A percentile compares a stretch with the other conserved stretches of the same genome.
These are phyloP conservation scores for Colletotrichum cordylinicola DNA, from an alignment of 2,329 filamentous ascomycete genomes.

Conservation along the genomic window DNA sequence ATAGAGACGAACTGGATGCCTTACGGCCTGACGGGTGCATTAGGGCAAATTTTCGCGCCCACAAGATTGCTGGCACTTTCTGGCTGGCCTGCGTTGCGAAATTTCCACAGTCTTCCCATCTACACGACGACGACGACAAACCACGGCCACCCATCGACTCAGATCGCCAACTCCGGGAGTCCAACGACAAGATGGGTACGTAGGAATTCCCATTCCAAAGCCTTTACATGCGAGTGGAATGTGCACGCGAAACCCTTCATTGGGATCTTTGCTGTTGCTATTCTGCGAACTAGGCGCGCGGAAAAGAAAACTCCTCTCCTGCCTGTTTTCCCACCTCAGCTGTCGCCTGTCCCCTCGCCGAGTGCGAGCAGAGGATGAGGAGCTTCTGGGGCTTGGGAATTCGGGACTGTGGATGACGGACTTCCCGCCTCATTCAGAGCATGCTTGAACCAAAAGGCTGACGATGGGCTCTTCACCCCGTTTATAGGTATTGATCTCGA, in stretches of 20 bases:
- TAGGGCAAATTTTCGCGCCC: constrained; percentile 4
- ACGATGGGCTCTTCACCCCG: constrained; percentile 52
- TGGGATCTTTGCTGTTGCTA: constrained; percentile 6
- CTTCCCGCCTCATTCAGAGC: constrained; percentile 54
- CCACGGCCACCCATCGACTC: constrained; percentile 36
- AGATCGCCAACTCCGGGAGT: constrained; percentile 47
- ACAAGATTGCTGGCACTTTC: background rate
- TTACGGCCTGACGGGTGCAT: background rate
- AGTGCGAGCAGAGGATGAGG: background rate
- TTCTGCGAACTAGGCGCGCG: constrained; percentile 22
- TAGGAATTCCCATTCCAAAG: constrained; percentile 45
- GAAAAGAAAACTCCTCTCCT: constrained; percentile 24
- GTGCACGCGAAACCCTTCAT: constrained; percentile 8
- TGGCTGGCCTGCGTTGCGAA: background rate
- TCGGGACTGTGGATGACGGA: constrained; percentile 11
- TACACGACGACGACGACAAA: constrained; percentile 36
- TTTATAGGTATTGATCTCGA: constrained; percentile 74
- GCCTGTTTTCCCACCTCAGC: background rate
- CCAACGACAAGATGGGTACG: constrained; percentile 67
- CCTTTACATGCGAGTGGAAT: constrained; percentile 42
- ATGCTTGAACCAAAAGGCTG: constrained; percentile 70
- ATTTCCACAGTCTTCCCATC: constrained; percentile 4
- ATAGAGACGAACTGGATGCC: background rate
- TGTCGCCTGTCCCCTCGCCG: background rate
- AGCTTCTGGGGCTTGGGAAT: background rate